Percentiles rank a stretch among this genome's conserved stretches.
Conservation (phyloP, 352 stramenopile genomes). For the Phytophthora cactorum region DNA sequence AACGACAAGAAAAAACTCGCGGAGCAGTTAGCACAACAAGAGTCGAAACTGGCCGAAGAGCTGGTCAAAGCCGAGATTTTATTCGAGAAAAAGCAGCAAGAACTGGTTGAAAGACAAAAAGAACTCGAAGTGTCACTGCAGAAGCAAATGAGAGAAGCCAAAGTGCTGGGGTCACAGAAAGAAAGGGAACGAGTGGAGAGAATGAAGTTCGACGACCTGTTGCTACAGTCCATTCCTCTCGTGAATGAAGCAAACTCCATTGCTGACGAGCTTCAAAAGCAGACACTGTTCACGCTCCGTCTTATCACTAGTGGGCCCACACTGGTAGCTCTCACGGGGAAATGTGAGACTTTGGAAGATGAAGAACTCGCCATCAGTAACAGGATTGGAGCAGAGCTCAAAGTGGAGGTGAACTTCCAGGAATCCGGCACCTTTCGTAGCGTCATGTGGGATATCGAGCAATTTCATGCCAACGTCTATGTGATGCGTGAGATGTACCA, state of each 20-base stretch:
- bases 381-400: conserved; percentile 67
- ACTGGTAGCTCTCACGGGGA: conserved; percentile 31
- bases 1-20: conserved; percentile 79
- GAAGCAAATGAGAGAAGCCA: conserved; percentile 83
- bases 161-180: conserved; percentile 69
- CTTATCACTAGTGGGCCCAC: conserved; percentile 58
- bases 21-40: conserved; percentile 75
- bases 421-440: conserved; percentile 76
- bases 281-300: conserved; percentile 71
- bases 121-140: conserved; percentile 77
- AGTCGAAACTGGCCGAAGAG: conserved; percentile 79
- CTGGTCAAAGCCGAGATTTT: conserved; percentile 76
- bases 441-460: conserved; percentile 81
- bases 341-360: conserved; percentile 49
- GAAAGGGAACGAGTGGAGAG: conserved; percentile 77
- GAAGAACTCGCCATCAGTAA: conserved; percentile 58
- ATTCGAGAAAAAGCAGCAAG: conserved; percentile 80
- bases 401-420: conserved; percentile 82
- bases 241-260: conserved; percentile 90
- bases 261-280: conserved; percentile 77
- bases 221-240: conserved; percentile 79
- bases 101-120: conserved; percentile 67
- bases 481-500: conserved; percentile 91
- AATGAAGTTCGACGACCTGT: conserved; percentile 78
- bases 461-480: conserved; percentile 82